Evolutionary conservation across 2,329 filamentous ascomycete species (phyloP).

Genomic region (Clarireedia sp.): DNA sequence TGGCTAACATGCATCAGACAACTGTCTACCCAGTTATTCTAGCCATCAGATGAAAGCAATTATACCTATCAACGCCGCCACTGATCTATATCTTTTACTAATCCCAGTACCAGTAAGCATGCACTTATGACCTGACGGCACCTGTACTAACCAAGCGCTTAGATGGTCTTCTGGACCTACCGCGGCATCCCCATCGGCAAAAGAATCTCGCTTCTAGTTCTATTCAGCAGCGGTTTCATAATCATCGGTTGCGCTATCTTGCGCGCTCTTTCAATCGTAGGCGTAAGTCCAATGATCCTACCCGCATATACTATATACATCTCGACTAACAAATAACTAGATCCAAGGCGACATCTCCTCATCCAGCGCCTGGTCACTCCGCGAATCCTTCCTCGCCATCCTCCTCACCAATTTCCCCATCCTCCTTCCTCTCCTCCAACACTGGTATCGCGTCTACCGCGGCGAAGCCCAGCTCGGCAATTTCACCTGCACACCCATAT

Average conservation of each 20-base stretch:
- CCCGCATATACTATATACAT: no score
- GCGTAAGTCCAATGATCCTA: background rate
- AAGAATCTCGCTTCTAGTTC: background rate
- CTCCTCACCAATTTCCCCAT: slow-evolving; percentile 1
- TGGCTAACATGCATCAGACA: background rate
- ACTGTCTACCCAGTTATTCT: slow-evolving; percentile 1
- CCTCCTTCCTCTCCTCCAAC: background rate
- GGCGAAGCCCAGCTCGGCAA: background rate
- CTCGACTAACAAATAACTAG: background rate
- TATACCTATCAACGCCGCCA: background rate
- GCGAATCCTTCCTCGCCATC: slow-evolving; percentile 4
- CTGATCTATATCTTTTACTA: background rate
- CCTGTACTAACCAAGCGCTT: background rate
- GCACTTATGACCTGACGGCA: background rate
- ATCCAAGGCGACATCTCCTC: background rate
- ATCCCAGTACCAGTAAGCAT: slow-evolving; percentile 2
- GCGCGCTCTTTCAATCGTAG: background rate
- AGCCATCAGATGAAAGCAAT: background rate
- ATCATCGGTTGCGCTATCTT: background rate
- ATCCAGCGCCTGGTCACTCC: background rate
- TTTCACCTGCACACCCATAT: background rate
- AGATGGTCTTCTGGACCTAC: background rate
- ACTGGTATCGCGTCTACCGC: background rate
- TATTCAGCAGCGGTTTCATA: slow-evolving; percentile 2
- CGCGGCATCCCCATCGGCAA: background rate